phyloP scores from a whole-genome alignment of 1,139 yeast genomes.

The Arxiozyma slooffiae region DNA sequence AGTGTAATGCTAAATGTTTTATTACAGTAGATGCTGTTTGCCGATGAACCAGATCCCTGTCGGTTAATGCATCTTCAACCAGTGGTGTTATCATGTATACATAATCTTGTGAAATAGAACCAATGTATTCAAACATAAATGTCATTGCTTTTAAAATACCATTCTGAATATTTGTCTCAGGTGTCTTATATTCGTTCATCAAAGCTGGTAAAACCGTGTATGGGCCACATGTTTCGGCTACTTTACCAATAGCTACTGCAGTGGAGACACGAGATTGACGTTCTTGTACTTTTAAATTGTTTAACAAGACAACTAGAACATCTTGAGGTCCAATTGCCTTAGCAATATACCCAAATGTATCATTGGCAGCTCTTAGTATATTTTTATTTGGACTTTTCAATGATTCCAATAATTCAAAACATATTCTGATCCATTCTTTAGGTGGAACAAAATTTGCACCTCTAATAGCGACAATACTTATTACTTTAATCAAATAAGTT shows the following conservation, averaged over 20 bases:
- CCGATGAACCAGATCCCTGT: slow-evolving; percentile 84
- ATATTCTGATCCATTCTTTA: slow-evolving; percentile 95
- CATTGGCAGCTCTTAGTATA: slow-evolving; percentile 77
- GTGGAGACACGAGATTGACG: slow-evolving; percentile 95
- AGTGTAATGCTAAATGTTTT: slow-evolving; percentile 70
- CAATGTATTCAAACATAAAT: slow-evolving; percentile 90
- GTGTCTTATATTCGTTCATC: slow-evolving; percentile 90
- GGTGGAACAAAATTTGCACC: slow-evolving; percentile 86
- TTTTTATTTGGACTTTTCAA: slow-evolving; percentile 73
- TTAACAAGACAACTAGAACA: slow-evolving; percentile 73
- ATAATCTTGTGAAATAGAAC: slow-evolving; percentile 73
- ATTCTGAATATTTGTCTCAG: slow-evolving; percentile 88
- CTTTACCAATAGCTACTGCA: slow-evolving; percentile 96
- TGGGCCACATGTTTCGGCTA: slow-evolving; percentile 88
- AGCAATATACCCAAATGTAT: slow-evolving; percentile 86
- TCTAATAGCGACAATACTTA: slow-evolving; percentile 73
- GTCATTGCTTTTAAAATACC: slow-evolving; percentile 89
- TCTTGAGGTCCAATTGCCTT: slow-evolving; percentile 95
- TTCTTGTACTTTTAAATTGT: slow-evolving; percentile 83
- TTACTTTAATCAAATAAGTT: slow-evolving; percentile 67
- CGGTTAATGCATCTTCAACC: slow-evolving; percentile 82
- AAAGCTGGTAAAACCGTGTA: slow-evolving; percentile 93
- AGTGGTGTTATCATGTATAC: slow-evolving; percentile 73
- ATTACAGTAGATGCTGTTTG: slow-evolving; percentile 92
- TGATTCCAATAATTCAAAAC: slow-evolving; percentile 84